These are phyloP conservation scores for Porphyra umbilicalis DNA, from an alignment of 31 red algal genomes.

Conservation along the genomic window DNA sequence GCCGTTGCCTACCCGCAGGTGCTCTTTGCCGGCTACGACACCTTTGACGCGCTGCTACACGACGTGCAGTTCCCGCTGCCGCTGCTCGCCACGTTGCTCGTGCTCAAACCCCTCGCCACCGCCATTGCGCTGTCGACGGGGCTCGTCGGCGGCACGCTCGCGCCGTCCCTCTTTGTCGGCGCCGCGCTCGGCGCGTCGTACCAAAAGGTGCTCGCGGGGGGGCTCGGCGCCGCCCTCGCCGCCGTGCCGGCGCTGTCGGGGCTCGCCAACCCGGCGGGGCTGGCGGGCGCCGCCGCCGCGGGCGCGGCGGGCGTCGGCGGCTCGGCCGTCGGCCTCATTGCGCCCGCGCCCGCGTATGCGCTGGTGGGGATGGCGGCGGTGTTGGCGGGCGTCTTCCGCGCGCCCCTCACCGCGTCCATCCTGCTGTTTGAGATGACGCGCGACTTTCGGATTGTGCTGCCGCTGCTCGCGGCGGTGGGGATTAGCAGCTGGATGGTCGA, in stretches of 20 bases:
- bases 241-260: not conserved
- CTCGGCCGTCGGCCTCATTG: conserved; percentile 21
- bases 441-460: conserved; percentile 39
- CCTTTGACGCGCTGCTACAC: conserved; percentile 27
- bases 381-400: conserved; percentile 33
- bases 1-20: conserved; percentile 30
- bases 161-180: conserved; percentile 38
- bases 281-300: conserved; percentile 31
- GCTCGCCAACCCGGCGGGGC: conserved; percentile 28
- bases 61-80: conserved; percentile 25
- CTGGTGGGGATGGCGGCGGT: conserved; percentile 51
- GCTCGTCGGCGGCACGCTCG: conserved; percentile 37
- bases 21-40: conserved; percentile 50
- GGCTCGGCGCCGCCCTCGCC: not conserved
- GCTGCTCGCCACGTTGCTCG: conserved; percentile 16
- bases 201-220: conserved; percentile 9
- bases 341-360: conserved; percentile 39
- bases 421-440: conserved; percentile 47
- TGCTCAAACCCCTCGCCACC: conserved; percentile 35
- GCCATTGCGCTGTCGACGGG: conserved; percentile 22
- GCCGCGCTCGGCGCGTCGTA: conserved; percentile 36
- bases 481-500: conserved; percentile 28
- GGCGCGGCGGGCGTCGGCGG: conserved; percentile 24
- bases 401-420: conserved; percentile 22
- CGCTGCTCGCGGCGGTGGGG: conserved; percentile 29